Base-by-base conservation (phyloP, 495 filamentous ascomycete genomes). In the Aspergillus olivimuriae region DNA sequence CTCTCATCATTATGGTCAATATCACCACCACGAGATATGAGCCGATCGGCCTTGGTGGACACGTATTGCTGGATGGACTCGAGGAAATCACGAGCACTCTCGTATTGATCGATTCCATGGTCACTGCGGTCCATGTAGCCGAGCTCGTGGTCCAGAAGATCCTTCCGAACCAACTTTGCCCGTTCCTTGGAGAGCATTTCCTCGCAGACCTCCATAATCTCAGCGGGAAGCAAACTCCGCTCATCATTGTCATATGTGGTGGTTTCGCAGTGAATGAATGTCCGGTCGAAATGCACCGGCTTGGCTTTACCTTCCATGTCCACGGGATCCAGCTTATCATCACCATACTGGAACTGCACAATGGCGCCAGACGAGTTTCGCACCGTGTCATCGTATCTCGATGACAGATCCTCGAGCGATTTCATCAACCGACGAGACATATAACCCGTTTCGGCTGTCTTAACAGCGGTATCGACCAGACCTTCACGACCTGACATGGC, bases 341-440 rank as follows among this genome's bases (percentile, higher is more conserved):
- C 92, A 58, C 92, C 92, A 50, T 91, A 98, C 61, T 94, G 87
- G 65, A 97, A 97, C 61, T 98, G 94, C 2, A 97, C 87, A 49
- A 98, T 83, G 16, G 79, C 80, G 28, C 81, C 80, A 11, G 81
- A 82, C 2, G 87, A 92, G 23, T 89, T 96, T 38, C 92, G 80
- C 2, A 98, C 94, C 2, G 94, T 97, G 56, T 92, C 75, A 60
- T 98, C 92, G 52, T 98, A 98, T 54, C 84, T 75, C 0, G 84
- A 84, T 0, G 88, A 92, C 6, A 97, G 70, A 75, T 98, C 92
- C 58, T 98, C 92, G 26, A 98, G 72, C 0, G 87, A 92, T 67
- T 98, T 98, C 92, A 98, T 97, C 62, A 98, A 63, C 32, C 92
- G 83, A 68, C 92, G 81, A 46, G 90, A 96, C 94, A 98, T 98